phyloP scores from a whole-genome alignment of 2,329 filamentous ascomycete genomes.

The Sclerotinia minor region DNA sequence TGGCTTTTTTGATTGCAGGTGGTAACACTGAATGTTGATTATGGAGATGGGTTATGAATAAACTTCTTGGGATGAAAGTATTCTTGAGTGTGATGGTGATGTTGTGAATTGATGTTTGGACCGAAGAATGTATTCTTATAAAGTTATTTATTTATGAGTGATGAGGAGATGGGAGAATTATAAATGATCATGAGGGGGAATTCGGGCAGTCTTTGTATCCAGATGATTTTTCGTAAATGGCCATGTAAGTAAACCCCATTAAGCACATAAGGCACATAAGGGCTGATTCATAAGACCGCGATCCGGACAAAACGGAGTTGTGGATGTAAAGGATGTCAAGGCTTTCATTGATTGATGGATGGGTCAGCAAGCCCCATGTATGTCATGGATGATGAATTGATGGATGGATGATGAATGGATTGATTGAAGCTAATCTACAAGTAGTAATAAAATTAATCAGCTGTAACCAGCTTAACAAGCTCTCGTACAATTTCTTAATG shows the following conservation, averaged over 20 bases:
- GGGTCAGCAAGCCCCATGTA: constrained; percentile 19
- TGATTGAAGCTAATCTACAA: not conserved
- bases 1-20: not conserved
- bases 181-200: constrained; percentile 19
- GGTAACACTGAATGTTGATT: not conserved
- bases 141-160: constrained; percentile 9
- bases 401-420: too few relatives aligned
- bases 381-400: not conserved
- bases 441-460: not conserved
- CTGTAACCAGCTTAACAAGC: too few relatives aligned
- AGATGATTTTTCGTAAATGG: constrained; percentile 20
- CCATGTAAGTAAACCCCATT: constrained; percentile 4
- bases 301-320: constrained; percentile 23
- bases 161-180: not conserved
- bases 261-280: constrained; percentile 11
- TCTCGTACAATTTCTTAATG: not conserved
- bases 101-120: not conserved
- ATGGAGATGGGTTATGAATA: not conserved
- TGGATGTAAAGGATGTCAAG: constrained; percentile 19
- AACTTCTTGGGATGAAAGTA: not conserved
- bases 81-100: not conserved
- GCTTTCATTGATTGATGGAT: not conserved
- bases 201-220: constrained; percentile 25
- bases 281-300: constrained; percentile 26
- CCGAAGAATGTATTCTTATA: not conserved